Percentiles rank a stretch among this genome's conserved stretches.
phyloP scores from a whole-genome alignment of 2,329 filamentous ascomycete genomes.

The Sphaerulina vaccinii region DNA sequence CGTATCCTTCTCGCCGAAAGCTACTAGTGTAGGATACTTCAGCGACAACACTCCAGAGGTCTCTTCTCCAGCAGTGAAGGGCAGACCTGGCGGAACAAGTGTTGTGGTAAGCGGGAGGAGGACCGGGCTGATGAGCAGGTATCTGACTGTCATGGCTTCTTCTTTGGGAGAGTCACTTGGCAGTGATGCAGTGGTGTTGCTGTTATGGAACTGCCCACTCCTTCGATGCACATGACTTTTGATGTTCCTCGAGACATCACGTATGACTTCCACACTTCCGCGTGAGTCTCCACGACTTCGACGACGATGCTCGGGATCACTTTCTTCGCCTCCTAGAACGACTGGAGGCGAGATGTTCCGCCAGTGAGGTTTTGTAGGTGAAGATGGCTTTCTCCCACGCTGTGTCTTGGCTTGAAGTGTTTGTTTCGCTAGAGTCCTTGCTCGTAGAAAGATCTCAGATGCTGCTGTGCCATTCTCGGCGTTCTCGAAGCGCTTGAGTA shows the following conservation, averaged over 20 bases:
- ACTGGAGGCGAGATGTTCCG: conserved; percentile 8
- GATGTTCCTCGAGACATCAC: conserved; percentile 40
- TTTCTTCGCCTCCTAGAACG: conserved; percentile 50
- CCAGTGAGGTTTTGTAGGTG: background rate
- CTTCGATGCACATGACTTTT: conserved; percentile 30
- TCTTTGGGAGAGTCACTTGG: conserved; percentile 35
- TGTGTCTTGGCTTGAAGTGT: conserved; percentile 13
- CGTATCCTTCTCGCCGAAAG: conserved; percentile 73
- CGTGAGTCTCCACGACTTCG: conserved; percentile 42
- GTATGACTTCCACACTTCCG: conserved; percentile 38
- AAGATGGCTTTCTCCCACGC: conserved; percentile 1
- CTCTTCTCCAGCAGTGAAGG: conserved; percentile 22
- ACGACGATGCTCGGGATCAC: conserved; percentile 39
- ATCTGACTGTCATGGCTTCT: conserved; percentile 31
- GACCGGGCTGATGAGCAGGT: conserved; percentile 50
- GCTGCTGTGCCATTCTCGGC: conserved; percentile 57
- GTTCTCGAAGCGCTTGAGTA: conserved; percentile 60
- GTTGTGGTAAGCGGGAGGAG: conserved; percentile 44
- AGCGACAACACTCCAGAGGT: conserved; percentile 52
- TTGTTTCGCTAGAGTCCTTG: conserved; percentile 65
- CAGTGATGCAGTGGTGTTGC: conserved; percentile 14
- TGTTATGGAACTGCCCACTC: conserved; percentile 18
- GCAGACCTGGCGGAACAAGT: conserved; percentile 31
- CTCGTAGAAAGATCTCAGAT: conserved; percentile 68
- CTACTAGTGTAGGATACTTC: conserved; percentile 60